Base-by-base conservation (phyloP, 306 rosid species). In the Castanea mollissima region DNA sequence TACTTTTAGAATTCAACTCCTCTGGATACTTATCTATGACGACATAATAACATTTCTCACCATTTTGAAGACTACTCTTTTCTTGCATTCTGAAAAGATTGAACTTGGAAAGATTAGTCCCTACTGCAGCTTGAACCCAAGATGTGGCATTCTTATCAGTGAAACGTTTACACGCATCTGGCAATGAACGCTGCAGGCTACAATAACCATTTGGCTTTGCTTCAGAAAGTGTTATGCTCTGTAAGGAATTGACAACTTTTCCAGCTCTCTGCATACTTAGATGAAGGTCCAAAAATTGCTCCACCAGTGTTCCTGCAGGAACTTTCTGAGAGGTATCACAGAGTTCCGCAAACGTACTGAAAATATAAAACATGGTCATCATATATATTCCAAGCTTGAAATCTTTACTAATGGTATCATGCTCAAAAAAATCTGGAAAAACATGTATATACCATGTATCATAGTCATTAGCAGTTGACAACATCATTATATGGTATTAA, bases 41-140 rank as follows among this genome's bases (percentile, higher is more conserved):
- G 55, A 89, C 77, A 52, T 55, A 88, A 75, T 84, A 85, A 49
- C 75, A 54, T 59, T 59, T 87, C 70, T 86, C 83, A 29, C 82
- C 82, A 27, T 77, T 75, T 67, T 23, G 73, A 84, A 70, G 44
- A 79, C 79, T 87, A 8, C 32, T 76, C 69, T 78, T 78, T 16
- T 54, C 85, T 64, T 83, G 86, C 27, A 77, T 58, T 77, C 78
- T 76, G 62, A 85, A 87, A 44, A 92, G 78, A 74, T 78, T 74
- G 55, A 92, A 90, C 74, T 69, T 73, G 7, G 97, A 88, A 65
- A 92, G 92, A 80, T 89, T 87, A 70, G 97, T 87, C 35, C 69
- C 84, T 19, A 90, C 35, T 31, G 97, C 95, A 71, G 95, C 93
- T 80, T 87, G 91, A 68, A 87, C 87, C 97, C 97, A 92, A 74